These are phyloP conservation scores for Alternaria incomplexa DNA, from an alignment of 2,329 filamentous ascomycete species.

Conservation along the genomic window DNA sequence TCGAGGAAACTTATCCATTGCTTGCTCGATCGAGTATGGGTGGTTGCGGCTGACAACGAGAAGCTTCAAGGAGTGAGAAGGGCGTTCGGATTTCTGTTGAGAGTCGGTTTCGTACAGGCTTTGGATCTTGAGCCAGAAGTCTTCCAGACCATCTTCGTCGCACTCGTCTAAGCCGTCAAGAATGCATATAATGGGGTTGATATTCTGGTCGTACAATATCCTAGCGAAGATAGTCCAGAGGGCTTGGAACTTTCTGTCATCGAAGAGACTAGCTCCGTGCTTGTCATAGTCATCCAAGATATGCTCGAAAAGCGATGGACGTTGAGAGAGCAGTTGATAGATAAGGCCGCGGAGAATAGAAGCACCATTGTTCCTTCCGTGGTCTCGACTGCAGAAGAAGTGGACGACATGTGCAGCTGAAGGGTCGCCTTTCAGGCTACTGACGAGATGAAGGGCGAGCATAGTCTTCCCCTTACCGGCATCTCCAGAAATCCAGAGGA, in stretches of 20 bases:
- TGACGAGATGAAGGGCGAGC: not conserved
- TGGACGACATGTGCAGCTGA: not conserved
- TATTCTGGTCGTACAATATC: not conserved
- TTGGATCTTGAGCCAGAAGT: not conserved
- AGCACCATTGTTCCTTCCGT: not conserved
- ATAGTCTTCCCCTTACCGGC: not conserved
- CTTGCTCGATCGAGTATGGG: not conserved
- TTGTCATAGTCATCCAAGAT: not conserved
- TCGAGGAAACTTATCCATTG: rapidly evolving
- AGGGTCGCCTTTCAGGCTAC: rapidly evolving
- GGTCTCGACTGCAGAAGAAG: not conserved
- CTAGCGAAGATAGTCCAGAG: not conserved
- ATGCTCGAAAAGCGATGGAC: not conserved
- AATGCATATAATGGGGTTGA: not conserved
- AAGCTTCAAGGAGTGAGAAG: not conserved
- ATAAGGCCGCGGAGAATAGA: not conserved
- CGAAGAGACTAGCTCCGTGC: not conserved
- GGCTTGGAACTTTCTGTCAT: not conserved
- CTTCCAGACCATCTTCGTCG: not conserved
- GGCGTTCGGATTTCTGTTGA: no score
- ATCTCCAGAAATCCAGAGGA: not conserved
- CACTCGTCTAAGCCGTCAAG: not conserved
- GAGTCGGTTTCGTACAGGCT: rapidly evolving
- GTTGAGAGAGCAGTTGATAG: not conserved
- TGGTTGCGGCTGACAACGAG: not conserved